phyloP scores from a whole-genome alignment of 495 filamentous ascomycete genomes.

The Choiromyces venosus region DNA sequence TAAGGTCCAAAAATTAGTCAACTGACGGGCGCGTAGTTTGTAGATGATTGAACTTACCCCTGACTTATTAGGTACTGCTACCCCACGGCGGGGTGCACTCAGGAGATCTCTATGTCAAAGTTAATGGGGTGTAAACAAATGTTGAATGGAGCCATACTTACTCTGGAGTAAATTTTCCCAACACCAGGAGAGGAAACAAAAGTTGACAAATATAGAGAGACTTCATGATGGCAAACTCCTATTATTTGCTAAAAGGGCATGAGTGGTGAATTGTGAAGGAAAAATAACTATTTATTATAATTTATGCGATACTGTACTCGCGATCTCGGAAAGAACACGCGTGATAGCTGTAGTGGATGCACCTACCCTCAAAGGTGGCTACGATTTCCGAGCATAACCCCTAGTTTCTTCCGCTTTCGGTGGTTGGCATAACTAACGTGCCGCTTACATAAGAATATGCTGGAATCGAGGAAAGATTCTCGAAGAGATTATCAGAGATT shows the following conservation, averaged over 20 bases:
- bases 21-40: constrained; percentile 1
- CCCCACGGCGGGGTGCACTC: constrained; percentile 72
- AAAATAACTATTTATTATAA: background rate
- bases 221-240: background rate
- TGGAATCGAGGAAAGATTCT: background rate
- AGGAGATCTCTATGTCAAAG: constrained; percentile 52
- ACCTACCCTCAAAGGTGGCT: background rate
- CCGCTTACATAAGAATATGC: background rate
- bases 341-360: background rate
- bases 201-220: background rate
- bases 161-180: constrained; percentile 31
- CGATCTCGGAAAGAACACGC: background rate
- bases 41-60: constrained; percentile 22
- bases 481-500: background rate
- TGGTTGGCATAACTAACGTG: background rate
- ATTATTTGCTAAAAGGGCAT: background rate
- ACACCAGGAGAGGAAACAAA: background rate
- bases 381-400: background rate
- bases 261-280: background rate
- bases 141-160: constrained; percentile 10
- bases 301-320: background rate
- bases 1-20: constrained; percentile 6
- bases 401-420: background rate
- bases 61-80: constrained; percentile 62
- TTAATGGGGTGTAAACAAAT: background rate